Evolutionary conservation across 768 basidiomycete genomes (phyloP).

Genomic region (Pulveroboletus ravenelii): DNA sequence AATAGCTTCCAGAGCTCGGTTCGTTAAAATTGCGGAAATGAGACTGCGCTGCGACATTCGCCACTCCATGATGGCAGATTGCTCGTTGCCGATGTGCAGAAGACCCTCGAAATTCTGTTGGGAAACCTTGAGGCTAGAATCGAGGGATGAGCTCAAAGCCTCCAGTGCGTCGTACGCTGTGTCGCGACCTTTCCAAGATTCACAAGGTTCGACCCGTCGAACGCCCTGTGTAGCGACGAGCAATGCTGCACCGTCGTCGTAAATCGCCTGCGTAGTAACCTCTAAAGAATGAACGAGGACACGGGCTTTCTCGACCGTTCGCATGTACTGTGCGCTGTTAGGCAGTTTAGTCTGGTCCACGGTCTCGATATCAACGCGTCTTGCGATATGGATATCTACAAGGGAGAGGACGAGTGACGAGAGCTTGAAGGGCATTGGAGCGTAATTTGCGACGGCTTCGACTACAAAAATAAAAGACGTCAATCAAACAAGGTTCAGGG

Average conservation of each 20-base stretch:
- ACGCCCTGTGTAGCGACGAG: constrained; percentile 35
- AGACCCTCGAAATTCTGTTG: constrained; percentile 38
- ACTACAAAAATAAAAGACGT: constrained; percentile 10
- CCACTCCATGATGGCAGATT: constrained; percentile 41
- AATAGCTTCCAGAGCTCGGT: constrained; percentile 15
- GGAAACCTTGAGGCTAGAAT: constrained; percentile 32
- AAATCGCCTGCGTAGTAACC: constrained; percentile 44
- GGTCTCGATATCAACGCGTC: constrained; percentile 48
- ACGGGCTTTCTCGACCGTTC: constrained; percentile 43
- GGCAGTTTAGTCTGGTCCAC: constrained; percentile 28
- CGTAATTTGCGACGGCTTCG: constrained; percentile 21
- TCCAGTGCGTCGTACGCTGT: constrained; percentile 29
- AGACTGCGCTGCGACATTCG: constrained; percentile 41
- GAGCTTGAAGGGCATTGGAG: constrained; percentile 36
- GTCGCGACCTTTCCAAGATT: constrained; percentile 20
- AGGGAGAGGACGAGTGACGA: constrained; percentile 39
- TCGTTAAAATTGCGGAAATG: constrained; percentile 22
- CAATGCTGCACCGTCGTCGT: constrained; percentile 42
- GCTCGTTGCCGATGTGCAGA: constrained; percentile 36
- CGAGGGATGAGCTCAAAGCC: constrained; percentile 27
- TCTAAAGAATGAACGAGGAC: constrained; percentile 46
- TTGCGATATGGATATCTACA: constrained; percentile 48
- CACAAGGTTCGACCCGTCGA: constrained; percentile 24
- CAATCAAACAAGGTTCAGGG: neutral
- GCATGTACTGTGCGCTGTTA: constrained; percentile 36